Evolutionary conservation across 495 filamentous ascomycete genomes (phyloP).

Genomic region (Penicillium robsamsonii): DNA sequence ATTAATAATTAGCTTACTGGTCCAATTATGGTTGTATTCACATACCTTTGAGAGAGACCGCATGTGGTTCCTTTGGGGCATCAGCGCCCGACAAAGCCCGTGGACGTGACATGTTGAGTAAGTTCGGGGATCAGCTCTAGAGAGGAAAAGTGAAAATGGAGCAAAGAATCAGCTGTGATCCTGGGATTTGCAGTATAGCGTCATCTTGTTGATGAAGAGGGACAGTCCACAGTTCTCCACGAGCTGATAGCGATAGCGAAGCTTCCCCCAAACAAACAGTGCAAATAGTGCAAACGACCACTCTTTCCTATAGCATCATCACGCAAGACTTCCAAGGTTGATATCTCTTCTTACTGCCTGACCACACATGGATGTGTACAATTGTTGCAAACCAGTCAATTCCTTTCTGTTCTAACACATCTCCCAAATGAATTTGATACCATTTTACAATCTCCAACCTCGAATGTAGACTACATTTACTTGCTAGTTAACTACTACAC

Average conservation of each 20-base stretch:
- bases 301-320: background rate
- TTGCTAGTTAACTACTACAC: background rate
- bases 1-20: constrained; percentile 3
- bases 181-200: constrained; percentile 7
- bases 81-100: constrained; percentile 51
- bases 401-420: background rate
- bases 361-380: background rate
- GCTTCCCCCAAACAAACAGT: constrained; percentile 18
- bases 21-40: constrained; percentile 1
- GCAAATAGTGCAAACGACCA: constrained; percentile 24
- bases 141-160: background rate
- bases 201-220: constrained; percentile 4
- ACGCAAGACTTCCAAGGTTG: no score
- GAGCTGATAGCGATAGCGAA: constrained; percentile 22
- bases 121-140: background rate
- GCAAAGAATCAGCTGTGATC: background rate
- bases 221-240: background rate
- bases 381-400: background rate
- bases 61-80: constrained; percentile 73
- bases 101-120: constrained; percentile 38
- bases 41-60: constrained; percentile 78
- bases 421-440: background rate
- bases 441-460: background rate
- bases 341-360: no score
- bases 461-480: background rate